A percentile compares a stretch with the other conserved stretches of the same genome.
These are phyloP conservation scores for Blepharisma japonicum DNA, from an alignment of 73 alveolate genomes.

Conservation along the genomic window DNA sequence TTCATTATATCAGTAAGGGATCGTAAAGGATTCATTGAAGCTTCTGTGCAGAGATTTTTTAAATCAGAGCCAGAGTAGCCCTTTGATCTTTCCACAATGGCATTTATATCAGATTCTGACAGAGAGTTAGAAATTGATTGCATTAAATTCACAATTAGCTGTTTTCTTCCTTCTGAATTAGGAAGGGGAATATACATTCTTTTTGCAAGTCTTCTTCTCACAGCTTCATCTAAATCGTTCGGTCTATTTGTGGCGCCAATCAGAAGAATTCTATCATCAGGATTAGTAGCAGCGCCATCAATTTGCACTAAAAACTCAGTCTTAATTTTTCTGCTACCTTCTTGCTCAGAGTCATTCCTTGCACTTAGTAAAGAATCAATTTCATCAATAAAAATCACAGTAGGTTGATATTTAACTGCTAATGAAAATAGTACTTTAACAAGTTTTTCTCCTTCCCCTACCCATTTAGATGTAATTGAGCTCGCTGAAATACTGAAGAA, in stretches of 20 bases:
- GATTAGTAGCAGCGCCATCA: conserved; percentile 87
- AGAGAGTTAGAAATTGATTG: conserved; percentile 66
- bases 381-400: conserved; percentile 98
- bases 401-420: conserved; percentile 88
- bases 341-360: conserved; percentile 94
- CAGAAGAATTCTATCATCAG: conserved; percentile 75
- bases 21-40: conserved; percentile 92
- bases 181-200: conserved; percentile 97
- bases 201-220: conserved; percentile 81
- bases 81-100: conserved; percentile 41
- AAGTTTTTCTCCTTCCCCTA: conserved; percentile 99
- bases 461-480: conserved; percentile 97
- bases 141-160: conserved; percentile 65
- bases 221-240: conserved; percentile 93
- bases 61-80: conserved; percentile 91
- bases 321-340: conserved; percentile 92
- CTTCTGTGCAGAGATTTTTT: conserved; percentile 95
- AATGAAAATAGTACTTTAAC: conserved; percentile 91
- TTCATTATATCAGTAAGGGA: conserved; percentile 56
- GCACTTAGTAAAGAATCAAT: conserved; percentile 93
- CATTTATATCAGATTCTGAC: conserved; percentile 53
- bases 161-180: conserved; percentile 81
- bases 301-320: conserved; percentile 95
- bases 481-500: conserved; percentile 94
- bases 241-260: conserved; percentile 98